Percentiles rank a stretch among this genome's conserved stretches.
Conservation (phyloP, 2,329 filamentous ascomycete genomes). For the Amauroascus niger region DNA sequence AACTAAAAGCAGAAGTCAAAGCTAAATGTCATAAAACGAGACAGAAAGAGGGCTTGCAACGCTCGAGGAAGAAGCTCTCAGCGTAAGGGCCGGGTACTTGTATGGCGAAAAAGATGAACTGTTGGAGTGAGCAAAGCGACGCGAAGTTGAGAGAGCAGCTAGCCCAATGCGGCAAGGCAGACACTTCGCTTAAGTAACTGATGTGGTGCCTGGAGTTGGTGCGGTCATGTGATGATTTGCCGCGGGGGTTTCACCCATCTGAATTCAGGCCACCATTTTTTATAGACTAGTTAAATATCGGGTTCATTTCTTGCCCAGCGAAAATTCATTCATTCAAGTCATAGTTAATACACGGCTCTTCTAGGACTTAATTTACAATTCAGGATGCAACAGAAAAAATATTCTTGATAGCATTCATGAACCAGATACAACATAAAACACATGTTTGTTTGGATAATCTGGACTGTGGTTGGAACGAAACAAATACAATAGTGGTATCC, state of each 20-base stretch:
- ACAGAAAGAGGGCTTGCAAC: neutral
- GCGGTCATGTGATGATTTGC: conserved; percentile 3
- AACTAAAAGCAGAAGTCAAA: neutral
- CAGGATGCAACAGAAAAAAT: neutral
- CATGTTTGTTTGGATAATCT: neutral
- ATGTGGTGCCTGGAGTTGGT: neutral
- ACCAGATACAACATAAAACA: neutral
- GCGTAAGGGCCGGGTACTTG: neutral
- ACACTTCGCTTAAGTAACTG: neutral
- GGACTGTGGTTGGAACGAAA: neutral
- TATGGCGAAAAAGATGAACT: conserved; percentile 10
- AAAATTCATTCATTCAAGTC: neutral
- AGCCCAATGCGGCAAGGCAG: conserved; percentile 7
- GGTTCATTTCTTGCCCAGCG: too few relatives aligned
- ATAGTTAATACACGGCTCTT: neutral
- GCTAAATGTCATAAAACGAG: neutral
- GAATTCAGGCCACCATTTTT: too few relatives aligned
- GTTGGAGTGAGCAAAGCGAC: conserved; percentile 1
- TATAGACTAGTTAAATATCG: too few relatives aligned
- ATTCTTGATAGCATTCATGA: neutral
- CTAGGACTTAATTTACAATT: neutral
- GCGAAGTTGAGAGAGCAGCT: conserved; percentile 1
- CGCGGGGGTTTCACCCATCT: too few relatives aligned
- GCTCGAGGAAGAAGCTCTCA: neutral
- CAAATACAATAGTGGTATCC: neutral